These are phyloP conservation scores for Backusella liffmaniae DNA, from an alignment of 192 early-diverging fungal species.

Conservation along the genomic window DNA sequence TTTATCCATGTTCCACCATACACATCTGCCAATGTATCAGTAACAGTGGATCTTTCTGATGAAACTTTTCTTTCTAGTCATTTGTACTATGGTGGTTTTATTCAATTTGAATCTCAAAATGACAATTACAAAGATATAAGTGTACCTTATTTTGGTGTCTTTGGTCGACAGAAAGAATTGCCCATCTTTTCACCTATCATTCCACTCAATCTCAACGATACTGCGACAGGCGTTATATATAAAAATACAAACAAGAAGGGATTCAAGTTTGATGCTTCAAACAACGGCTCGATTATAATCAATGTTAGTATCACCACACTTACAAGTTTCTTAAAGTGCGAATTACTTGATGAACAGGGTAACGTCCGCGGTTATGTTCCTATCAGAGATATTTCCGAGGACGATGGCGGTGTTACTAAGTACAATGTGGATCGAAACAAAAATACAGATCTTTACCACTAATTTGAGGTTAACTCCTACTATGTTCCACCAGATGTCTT, in stretches of 20 bases:
- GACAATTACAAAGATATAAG: slow-evolving; percentile 11
- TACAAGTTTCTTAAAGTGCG: slow-evolving; percentile 16
- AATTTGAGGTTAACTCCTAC: not conserved
- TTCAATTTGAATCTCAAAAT: slow-evolving; percentile 35
- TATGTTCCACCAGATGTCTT: not conserved
- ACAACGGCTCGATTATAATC: not conserved
- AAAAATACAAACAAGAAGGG: not conserved
- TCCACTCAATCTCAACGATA: not conserved
- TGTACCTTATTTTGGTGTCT: slow-evolving; percentile 50
- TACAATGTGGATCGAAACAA: slow-evolving; percentile 1
- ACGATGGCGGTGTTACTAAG: not conserved
- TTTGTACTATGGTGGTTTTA: slow-evolving; percentile 47
- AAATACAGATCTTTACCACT: not conserved
- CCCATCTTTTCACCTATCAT: slow-evolving; percentile 33
- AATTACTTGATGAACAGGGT: slow-evolving; percentile 16
- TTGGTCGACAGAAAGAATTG: slow-evolving; percentile 41
- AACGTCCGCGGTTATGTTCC: slow-evolving; percentile 9
- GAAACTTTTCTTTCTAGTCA: slow-evolving; percentile 5
- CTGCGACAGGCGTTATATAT: not conserved
- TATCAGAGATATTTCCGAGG: slow-evolving; percentile 11
- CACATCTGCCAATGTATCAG: slow-evolving; percentile 4
- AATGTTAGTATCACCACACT: slow-evolving; percentile 15
- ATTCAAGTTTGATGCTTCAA: not conserved
- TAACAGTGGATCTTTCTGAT: slow-evolving; percentile 19
- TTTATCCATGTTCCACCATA: slow-evolving; percentile 16